Base-by-base conservation (phyloP, 495 filamentous ascomycete species). In the Penicillium pancosmium region DNA sequence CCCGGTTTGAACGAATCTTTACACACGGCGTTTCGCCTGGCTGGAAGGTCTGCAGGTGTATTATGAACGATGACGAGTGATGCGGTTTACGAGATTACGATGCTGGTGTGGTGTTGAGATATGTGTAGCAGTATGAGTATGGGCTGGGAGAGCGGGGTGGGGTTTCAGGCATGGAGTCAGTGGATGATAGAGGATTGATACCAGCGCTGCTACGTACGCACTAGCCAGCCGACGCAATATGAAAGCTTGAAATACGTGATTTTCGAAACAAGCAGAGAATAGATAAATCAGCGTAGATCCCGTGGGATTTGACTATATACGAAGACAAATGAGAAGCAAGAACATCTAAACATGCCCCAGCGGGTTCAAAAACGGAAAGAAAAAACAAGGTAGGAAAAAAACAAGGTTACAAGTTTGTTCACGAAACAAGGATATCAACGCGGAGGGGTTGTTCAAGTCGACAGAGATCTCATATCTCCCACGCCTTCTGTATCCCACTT, bases 381-480 rank as follows among this genome's bases (percentile, higher is more conserved):
- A 34, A 55, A 56, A 50, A 25, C 52, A 47, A 40, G 18, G 38
- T n/a, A 56, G 31, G 31, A 27, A 47, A 52, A 52, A 40, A 18
- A 44, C 40, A 47, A 33, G 33, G 31, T 50, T 48, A 43, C 33
- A 57, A 21, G 35, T 57, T 54, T 59, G 54, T 57, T 57, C 61
- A 55, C 55, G 50, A 65, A 44, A 67, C 57, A 58, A 57, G 66
- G 63, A 68, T 66, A 68, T 68, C 59, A 64, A 60, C 50, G 41
- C 31, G 15, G 41, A 40, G 41, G 41, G 41, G 13, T 5, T 13
- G 3, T 44, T 44, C 8, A 16, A 19, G 3, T 16, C 8, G n/a
- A 16, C n/a, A 19, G 41, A 44, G 16, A 19, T 44, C 16, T 44
- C 16, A 9, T 0, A 44, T 44, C 15, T 33, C 11, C 25, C 27